Conservation (phyloP, 805 yeast genomes). For the Naumovozyma dairenensis region DNA sequence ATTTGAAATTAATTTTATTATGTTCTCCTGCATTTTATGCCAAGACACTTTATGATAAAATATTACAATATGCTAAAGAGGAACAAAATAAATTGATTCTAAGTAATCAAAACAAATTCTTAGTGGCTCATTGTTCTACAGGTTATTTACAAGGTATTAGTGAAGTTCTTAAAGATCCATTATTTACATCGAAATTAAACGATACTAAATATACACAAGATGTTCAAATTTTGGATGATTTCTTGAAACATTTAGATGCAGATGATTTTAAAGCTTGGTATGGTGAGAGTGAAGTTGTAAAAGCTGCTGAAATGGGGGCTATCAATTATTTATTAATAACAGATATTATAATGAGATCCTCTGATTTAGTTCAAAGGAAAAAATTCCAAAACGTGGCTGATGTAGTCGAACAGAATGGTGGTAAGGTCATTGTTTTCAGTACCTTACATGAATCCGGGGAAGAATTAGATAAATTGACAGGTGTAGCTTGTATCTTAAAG, state of each 20-base stretch:
- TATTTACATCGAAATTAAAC: constrained; percentile 51
- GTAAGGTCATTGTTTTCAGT: constrained; percentile 69
- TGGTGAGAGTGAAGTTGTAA: constrained; percentile 68
- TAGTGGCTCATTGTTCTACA: constrained; percentile 79
- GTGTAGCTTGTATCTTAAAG: constrained; percentile 77
- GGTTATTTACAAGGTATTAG: constrained; percentile 89
- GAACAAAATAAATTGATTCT: constrained; percentile 51
- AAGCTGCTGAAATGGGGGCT: constrained; percentile 71
- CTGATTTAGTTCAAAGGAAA: constrained; percentile 60
- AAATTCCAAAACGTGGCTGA: constrained; percentile 60
- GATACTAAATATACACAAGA: constrained; percentile 82
- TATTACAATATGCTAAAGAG: constrained; percentile 46
- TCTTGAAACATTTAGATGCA: constrained; percentile 61
- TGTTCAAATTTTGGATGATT: constrained; percentile 59
- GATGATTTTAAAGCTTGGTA: constrained; percentile 90
- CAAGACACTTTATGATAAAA: constrained; percentile 45
- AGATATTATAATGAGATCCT: constrained; percentile 68
- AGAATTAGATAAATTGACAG: constrained; percentile 81
- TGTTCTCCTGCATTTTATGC: constrained; percentile 92
- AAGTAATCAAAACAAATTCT: constrained; percentile 53
- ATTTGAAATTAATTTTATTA: constrained; percentile 64
- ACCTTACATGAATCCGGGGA: constrained; percentile 84
- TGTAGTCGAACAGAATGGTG: constrained; percentile 58
- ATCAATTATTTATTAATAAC: constrained; percentile 66
- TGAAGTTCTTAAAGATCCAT: constrained; percentile 68